Evolutionary conservation across 2,329 filamentous ascomycete species (phyloP), one percentile per base, ranked within the genome.

Genomic region (Lachnellula cervina): DNA sequence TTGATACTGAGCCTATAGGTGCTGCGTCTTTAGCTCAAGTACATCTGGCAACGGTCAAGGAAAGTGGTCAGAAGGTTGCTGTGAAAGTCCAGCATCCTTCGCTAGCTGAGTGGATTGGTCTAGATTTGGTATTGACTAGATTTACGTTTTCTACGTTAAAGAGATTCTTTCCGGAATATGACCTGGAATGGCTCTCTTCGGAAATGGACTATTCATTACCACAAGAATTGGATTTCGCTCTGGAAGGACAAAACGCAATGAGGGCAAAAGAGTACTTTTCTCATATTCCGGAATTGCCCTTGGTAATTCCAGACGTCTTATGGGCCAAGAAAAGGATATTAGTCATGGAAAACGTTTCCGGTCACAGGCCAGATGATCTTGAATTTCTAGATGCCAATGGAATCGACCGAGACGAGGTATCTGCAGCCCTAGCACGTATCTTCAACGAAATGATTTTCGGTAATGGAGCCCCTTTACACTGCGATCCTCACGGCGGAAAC

Each of bases 401-500:
- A 56, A 99, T 99, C 69, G 90, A 96, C 71, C 85, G 94, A 19
- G 94, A 97, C 68, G 93, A 97, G 72, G 94, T 99, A 5, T 96
- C 92, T 0, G 92, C 93, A 1, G 88, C 91, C 0, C 78, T 99
- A 4, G 88, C 94, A 0, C 85, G 87, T 57, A 90, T 99, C 57
- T 99, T 99, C 80, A 99, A 99, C 76, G 92, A 97, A 71, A 99
- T 99, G 94, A 97, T 99, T 64, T 99, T 99, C 63, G 92, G 93
- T 49, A 82, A 86, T 51, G 81, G 87, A 57, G 93, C 93, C 0
- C 91, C 94, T 0, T 76, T 99, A 40, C 94, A 99, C 74, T 99
- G 94, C 73, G 94, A 99, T 69, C 94, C 94, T 0, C 94, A 99
- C 68, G 94, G 92, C 48, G 94, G 94, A 46, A 99, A 99, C 68